Conservation (phyloP, 768 basidiomycete species). For the Fomitopsis pulvina region DNA sequence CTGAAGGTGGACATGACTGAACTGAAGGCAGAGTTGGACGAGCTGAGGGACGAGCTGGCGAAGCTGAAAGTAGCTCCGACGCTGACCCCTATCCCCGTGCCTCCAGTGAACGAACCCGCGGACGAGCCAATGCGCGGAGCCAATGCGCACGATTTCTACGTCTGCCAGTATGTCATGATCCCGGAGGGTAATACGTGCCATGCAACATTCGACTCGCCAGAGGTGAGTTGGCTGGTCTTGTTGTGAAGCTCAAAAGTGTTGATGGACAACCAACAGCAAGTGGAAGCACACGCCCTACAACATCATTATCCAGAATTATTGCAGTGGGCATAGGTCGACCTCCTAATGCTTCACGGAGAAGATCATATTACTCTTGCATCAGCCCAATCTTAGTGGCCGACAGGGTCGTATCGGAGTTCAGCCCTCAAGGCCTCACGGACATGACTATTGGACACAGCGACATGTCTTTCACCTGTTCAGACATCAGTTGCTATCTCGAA, state of each 20-base stretch:
- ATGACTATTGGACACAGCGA: too few species aligned
- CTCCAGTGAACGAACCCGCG: neutral
- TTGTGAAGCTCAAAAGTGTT: neutral
- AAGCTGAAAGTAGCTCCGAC: too few species aligned
- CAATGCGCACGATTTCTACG: neutral
- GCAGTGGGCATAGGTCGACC: too few species aligned
- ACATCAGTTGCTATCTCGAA: too few species aligned
- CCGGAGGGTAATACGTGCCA: neutral
- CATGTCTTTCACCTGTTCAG: too few species aligned
- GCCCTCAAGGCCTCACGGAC: too few species aligned
- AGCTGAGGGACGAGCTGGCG: neutral
- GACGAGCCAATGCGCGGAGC: neutral
- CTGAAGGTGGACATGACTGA: slow-evolving; percentile 17
- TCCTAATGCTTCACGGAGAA: too few species aligned
- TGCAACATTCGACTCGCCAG: neutral
- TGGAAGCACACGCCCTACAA: neutral
- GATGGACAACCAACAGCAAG: neutral
- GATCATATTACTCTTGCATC: too few species aligned
- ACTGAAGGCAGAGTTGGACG: neutral
- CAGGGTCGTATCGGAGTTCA: too few species aligned
- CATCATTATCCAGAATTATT: neutral
- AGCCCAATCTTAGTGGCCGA: too few species aligned
- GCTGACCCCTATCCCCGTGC: neutral
- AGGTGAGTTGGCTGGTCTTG: neutral
- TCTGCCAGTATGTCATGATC: neutral